phyloP scores from a whole-genome alignment of 2,329 filamentous ascomycete species.

The Fusarium hainanense region DNA sequence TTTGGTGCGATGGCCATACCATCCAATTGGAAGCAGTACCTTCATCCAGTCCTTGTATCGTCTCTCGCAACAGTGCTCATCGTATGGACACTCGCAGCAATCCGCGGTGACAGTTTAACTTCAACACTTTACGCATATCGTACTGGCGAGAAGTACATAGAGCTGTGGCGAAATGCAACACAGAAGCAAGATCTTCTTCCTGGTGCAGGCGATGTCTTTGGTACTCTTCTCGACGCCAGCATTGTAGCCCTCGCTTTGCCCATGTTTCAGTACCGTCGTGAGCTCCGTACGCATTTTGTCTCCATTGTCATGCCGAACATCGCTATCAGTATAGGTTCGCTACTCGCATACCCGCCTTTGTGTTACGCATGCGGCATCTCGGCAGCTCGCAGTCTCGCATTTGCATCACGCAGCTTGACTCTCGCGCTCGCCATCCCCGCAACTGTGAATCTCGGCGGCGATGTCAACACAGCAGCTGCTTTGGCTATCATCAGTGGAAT shows the following conservation, averaged over 20 bases:
- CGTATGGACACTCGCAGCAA: conserved; percentile 64
- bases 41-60: conserved; percentile 69
- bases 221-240: conserved; percentile 65
- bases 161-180: conserved; percentile 58
- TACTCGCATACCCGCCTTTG: conserved; percentile 67
- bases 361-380: conserved; percentile 67
- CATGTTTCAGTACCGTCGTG: conserved; percentile 69
- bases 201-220: conserved; percentile 68
- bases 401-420: conserved; percentile 67
- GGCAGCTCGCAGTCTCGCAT: conserved; percentile 63
- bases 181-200: conserved; percentile 48
- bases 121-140: conserved; percentile 60
- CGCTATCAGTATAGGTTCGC: conserved; percentile 61
- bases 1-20: conserved; percentile 62
- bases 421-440: conserved; percentile 70
- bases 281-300: conserved; percentile 64
- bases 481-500: conserved; percentile 70
- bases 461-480: conserved; percentile 65
- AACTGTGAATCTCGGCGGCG: conserved; percentile 66
- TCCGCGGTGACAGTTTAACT: conserved; percentile 54
- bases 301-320: conserved; percentile 66
- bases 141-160: conserved; percentile 63
- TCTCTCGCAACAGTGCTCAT: conserved; percentile 63
- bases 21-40: conserved; percentile 59
- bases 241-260: conserved; percentile 70